Evolutionary conservation across 306 rosid species (phyloP), one percentile per base, ranked within the genome.

Genomic region (Sphenostylis stenocarpa): DNA sequence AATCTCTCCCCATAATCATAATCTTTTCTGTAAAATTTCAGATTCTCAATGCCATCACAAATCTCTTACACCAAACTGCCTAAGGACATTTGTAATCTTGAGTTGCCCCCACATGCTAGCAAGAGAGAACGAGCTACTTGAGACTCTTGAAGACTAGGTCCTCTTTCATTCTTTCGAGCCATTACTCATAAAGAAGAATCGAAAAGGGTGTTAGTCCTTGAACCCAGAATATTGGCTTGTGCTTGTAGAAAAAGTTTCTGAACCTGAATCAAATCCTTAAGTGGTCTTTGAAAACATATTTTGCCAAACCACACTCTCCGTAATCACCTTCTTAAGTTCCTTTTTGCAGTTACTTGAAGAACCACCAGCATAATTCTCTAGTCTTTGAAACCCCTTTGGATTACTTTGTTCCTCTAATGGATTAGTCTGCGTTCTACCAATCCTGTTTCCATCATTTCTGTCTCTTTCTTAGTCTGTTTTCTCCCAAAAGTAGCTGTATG

Each of bases 211-310:
- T 31, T 52, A 24, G 77, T 74, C 60, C 48, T n/a, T 75, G 77
- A 62, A 44, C 67, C 68, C 38, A 20, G 81, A 85, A 56, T 86
- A 85, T 17, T 90, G 87, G 82, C 88, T 92, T 29, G 94, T 82
- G 79, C 86, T 86, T 15, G 91, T 78, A 5, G 87, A 87, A 10
- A 83, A 80, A 33, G 83, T 47, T 34, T 87, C 92, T 2, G 87
- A 87, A 51, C 70, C 78, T 7, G 85, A 89, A 58, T 76, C 60
- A 39, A 76, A 80, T 52, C 67, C 82, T 75, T 73, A 67, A 51
- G 49, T 9, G 9, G 17, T 52, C 48, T 64, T 56, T 70, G 67
- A 61, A 49, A 51, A 61, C 36, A 69, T 66, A 31, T 62, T 51
- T 76, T 76, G 62, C 61, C 85, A 61, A 76, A 69, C 81, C 45